Evolutionary conservation across 495 filamentous ascomycete species (phyloP).

Genomic region (Daldinia vernicosa): DNA sequence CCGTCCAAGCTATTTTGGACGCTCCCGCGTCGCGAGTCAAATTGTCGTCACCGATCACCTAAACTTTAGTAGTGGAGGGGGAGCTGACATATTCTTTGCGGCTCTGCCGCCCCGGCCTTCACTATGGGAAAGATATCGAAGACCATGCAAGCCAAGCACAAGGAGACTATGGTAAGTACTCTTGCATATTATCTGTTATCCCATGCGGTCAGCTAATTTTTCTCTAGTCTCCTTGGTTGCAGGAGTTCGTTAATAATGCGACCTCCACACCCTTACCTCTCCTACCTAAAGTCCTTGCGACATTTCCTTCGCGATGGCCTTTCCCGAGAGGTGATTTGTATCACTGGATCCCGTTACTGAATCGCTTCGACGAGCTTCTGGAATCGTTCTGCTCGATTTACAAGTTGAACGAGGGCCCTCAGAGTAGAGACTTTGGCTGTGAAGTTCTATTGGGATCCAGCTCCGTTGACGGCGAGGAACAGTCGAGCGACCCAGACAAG

Average conservation of each 20-base stretch:
- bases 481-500: slow-evolving; percentile 55
- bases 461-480: slow-evolving; percentile 48
- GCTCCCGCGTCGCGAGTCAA: slow-evolving; percentile 46
- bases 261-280: slow-evolving; percentile 75
- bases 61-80: slow-evolving; percentile 59
- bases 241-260: slow-evolving; percentile 75
- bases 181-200: slow-evolving; percentile 25
- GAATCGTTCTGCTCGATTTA: slow-evolving; percentile 85
- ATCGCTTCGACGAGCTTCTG: slow-evolving; percentile 91
- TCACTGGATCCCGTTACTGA: slow-evolving; percentile 95
- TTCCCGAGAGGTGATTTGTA: slow-evolving; percentile 98
- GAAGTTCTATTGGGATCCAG: slow-evolving; percentile 65
- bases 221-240: slow-evolving; percentile 82
- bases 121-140: slow-evolving; percentile 98
- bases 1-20: slow-evolving; percentile 44
- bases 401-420: slow-evolving; percentile 79
- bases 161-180: slow-evolving; percentile 85
- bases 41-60: slow-evolving; percentile 50
- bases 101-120: slow-evolving; percentile 61
- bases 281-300: slow-evolving; percentile 76
- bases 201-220: slow-evolving; percentile 48
- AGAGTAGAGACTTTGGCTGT: slow-evolving; percentile 75
- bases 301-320: slow-evolving; percentile 89
- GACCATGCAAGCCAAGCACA: slow-evolving; percentile 88
- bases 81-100: slow-evolving; percentile 56